Base-by-base conservation (phyloP, 2,329 filamentous ascomycete genomes). In the Clonostachys rosea region DNA sequence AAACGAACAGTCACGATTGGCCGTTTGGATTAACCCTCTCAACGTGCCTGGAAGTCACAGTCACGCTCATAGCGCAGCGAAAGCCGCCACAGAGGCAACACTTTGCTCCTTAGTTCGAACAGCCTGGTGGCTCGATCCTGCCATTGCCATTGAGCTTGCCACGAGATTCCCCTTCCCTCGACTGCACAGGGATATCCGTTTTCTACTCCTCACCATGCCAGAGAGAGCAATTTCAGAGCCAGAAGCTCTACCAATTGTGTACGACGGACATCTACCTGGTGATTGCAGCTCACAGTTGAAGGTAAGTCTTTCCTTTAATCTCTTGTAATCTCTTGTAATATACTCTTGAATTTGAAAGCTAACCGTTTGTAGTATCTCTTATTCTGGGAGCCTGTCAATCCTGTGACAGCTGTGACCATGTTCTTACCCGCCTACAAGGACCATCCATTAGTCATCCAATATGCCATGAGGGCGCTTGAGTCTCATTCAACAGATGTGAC, bases 401-500 rank as follows among this genome's bases (percentile, higher is more conserved):
- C 94, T 0, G 87, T 96, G 51, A 94, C 91, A 10, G 91, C 95
- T 1, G 86, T 95, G 7, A 96, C 91, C 0, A 91, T 95, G 67
- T 97, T 99, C 71, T 65, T 96, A 55, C 95, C 95, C 1, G 84
- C 86, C 1, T 99, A 95, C 64, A 84, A 85, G 39, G 92, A 96
- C 58, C 87, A 99, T 59, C 89, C 95, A 0, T 95, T 91, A 67
- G 78, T 99, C 46, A 82, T 97, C 37, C 95, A 99, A 65, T 99
- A 97, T 65, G 94, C 94, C 2, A 95, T 99, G 85, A 83, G 91
- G 58, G 89, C 94, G 4, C 69, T 99, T 43, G 94, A 99, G 62
- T 91, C 87, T 56, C 94, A 99, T 60, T 86, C 91, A 0, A 86
- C 96, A n/a, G 94, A 97, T 62, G 84, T 97, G 17, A 96, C 92